Evolutionary conservation across 305 asterid genomes (phyloP), one percentile per base, ranked within the genome.

Genomic region (Fraxinus platypoda): DNA sequence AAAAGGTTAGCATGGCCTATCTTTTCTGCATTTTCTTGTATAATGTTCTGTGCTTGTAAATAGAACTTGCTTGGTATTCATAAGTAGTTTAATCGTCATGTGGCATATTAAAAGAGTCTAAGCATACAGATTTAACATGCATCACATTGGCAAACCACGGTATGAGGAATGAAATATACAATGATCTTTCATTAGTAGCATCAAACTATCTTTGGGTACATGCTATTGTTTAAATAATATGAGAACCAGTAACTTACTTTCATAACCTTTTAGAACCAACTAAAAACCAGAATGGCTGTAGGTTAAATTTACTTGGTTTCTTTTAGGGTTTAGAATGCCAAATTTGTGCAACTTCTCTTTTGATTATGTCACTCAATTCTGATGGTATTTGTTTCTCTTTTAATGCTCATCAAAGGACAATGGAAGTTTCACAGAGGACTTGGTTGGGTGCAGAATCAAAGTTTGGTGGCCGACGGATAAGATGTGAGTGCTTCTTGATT

Each of bases 391-490:
- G 72, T 38, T 76, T 79, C n/a, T 30, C 74, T 68, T 49, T 85
- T 80, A 93, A 98, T 91, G 97, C 90, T 83, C 95, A 81, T 88
- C 91, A 78, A 92, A 88, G 92, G 94, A 88, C 83, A 83, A 78
- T 17, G 88, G 81, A 87, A 81, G 83, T 86, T 86, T 89, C 46
- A 85, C 85, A 15, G 83, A 75, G 17, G 99, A 92, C 84, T 89
- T 94, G 88, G 86, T 95, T 89, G 97, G 93, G 49, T 89, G 93
- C 87, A 91, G 91, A 87, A 91, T 97, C 85, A 92, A 92, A 90
- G 92, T 97, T 82, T 97, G 99, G 99, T 94, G 99, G 98, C 99
- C 98, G 15, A 90, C 90, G 92, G 99, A 97, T 89, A 93, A 94
- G 93, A 1, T 70, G 99, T 97, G 85, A 89, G 97, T 88, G 62